A percentile compares a stretch with the other conserved stretches of the same genome.
Evolutionary conservation across 1,284 basidiomycete species (phyloP).

Genomic region (Microbotryomycetes sp.): DNA sequence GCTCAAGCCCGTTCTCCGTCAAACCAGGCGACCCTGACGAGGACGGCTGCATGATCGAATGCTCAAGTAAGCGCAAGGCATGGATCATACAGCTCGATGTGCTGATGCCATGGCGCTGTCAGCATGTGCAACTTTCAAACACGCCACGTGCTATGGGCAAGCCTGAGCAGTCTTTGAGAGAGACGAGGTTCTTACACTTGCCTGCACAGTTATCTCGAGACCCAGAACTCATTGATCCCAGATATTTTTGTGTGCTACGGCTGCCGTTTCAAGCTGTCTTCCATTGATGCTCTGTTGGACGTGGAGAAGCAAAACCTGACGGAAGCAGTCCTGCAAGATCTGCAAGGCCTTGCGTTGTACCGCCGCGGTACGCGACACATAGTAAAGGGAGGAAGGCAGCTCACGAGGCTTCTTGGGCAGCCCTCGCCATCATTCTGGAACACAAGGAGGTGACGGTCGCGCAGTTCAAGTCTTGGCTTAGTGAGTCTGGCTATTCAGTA

Average conservation of each 20-base stretch:
- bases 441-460: neutral
- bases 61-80: neutral
- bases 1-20: no score
- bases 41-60: neutral
- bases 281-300: neutral
- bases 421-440: neutral
- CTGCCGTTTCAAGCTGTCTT: neutral
- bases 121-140: neutral
- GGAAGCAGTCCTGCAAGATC: neutral
- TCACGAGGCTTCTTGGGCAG: no score
- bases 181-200: neutral
- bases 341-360: neutral
- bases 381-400: no score
- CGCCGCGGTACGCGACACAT: neutral
- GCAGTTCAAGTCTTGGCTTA: neutral
- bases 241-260: neutral
- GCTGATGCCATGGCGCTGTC: no score
- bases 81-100: neutral
- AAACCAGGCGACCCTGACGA: neutral
- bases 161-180: neutral
- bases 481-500: no score
- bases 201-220: neutral
- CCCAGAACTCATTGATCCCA: neutral
- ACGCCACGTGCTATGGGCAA: neutral
- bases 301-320: neutral